These are phyloP conservation scores for Nitzschia inconspicua DNA, from an alignment of 108 stramenopile genomes.

Conservation along the genomic window DNA sequence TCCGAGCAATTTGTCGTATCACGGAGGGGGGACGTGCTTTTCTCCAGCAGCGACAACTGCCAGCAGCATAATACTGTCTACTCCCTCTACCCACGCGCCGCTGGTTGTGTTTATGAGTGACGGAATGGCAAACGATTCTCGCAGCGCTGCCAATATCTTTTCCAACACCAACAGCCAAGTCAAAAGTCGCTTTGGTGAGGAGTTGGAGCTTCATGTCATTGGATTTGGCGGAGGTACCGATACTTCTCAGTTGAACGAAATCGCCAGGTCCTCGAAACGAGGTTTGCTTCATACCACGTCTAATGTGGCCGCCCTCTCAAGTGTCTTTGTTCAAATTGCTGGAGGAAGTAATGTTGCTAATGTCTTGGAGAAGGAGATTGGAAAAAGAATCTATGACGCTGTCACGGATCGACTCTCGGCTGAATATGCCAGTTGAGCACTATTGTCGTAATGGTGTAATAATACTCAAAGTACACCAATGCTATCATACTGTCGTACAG, in stretches of 20 bases:
- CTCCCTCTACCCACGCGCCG: slow-evolving; percentile 38
- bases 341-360: slow-evolving; percentile 34
- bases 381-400: slow-evolving; percentile 53
- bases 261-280: slow-evolving; percentile 35
- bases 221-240: slow-evolving; percentile 41
- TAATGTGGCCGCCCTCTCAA: slow-evolving; percentile 35
- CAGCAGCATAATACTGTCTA: slow-evolving; percentile 23
- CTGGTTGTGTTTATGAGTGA: slow-evolving; percentile 69
- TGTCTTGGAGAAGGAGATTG: slow-evolving; percentile 49
- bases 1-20: slow-evolving; percentile 22
- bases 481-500: no score
- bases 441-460: no score
- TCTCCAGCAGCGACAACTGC: slow-evolving; percentile 38
- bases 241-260: slow-evolving; percentile 34
- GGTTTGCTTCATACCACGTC: slow-evolving; percentile 46
- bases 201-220: slow-evolving; percentile 64
- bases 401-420: slow-evolving; percentile 46
- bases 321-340: slow-evolving; percentile 49
- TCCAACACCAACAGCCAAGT: slow-evolving; percentile 26
- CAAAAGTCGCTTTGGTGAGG: slow-evolving; percentile 7
- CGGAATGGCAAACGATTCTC: slow-evolving; percentile 43
- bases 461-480: no score
- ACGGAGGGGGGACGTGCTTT: slow-evolving; percentile 40
- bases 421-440: no score
- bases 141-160: slow-evolving; percentile 36